A percentile compares a stretch with the other conserved stretches of the same genome.
Evolutionary conservation across 129 eudicot species (phyloP).

Genomic region (Chrysanthemum lavandulifolium): DNA sequence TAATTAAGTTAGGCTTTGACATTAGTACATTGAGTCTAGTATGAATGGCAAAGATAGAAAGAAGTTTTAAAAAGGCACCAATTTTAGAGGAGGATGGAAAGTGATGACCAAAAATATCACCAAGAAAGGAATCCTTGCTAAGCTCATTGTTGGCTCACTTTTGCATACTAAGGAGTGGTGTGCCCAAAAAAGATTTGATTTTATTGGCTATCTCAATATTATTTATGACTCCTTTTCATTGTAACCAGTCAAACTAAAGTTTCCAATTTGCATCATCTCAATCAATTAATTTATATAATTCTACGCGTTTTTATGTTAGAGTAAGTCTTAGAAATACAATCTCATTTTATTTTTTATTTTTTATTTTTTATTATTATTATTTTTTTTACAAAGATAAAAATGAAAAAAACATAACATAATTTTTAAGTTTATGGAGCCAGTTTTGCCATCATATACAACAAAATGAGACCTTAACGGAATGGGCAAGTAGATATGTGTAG

Average conservation of each 20-base stretch:
- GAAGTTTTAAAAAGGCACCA: slow-evolving; percentile 23
- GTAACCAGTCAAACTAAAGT: slow-evolving; percentile 38
- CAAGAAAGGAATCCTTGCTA: slow-evolving; percentile 29
- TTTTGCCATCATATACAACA: no score
- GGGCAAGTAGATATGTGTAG: no score
- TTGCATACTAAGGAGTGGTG: slow-evolving; percentile 27
- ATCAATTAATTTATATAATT: neutral
- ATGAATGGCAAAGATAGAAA: slow-evolving; percentile 23
- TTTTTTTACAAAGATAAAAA: no score
- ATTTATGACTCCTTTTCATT: slow-evolving; percentile 26
- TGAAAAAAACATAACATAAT: no score
- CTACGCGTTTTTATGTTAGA: slow-evolving; percentile 10
- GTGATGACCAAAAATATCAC: slow-evolving; percentile 40
- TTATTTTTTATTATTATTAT: no score
- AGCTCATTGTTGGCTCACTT: slow-evolving; percentile 34
- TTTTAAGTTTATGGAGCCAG: no score
- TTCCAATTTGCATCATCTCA: slow-evolving; percentile 27
- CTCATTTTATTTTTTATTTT: no score
- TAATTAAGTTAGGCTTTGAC: slow-evolving; percentile 35
- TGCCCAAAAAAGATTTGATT: slow-evolving; percentile 23
- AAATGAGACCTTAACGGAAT: no score
- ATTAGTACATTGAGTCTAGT: slow-evolving; percentile 25
- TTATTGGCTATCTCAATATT: slow-evolving; percentile 24
- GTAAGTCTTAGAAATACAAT: neutral
- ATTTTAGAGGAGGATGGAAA: slow-evolving; percentile 33